Base-by-base conservation (phyloP, 306 rosid genomes). In the Gillenia trifoliata region DNA sequence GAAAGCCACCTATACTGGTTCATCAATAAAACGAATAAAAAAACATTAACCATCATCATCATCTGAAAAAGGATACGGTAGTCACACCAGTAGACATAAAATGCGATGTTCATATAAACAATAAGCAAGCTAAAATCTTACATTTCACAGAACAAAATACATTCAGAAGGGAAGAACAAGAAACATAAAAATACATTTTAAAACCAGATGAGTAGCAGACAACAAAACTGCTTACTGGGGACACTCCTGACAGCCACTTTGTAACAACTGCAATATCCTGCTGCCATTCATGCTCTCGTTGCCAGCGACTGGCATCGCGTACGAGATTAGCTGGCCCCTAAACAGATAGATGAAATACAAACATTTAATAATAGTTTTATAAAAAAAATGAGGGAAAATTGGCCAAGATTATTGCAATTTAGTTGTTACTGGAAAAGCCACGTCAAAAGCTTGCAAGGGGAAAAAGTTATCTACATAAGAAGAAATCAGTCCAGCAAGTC, bases 231-330 rank as follows among this genome's bases (percentile, higher is more conserved):
- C 85, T 75, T 89, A 93, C 99, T 72, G 95, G 96, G 81, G 99
- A 94, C 82, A 90, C 92, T 86, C 97, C 97, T 17, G 97, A 86
- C 43, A 94, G 82, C 99, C 99, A 94, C 86, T 94, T 94, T 19
- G 99, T 94, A 81, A 85, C 99, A 81, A 94, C 99, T 72, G 99
- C 99, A 83, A 94, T 92, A 85, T 94, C 99, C 85, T 94, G 99
- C 76, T 91, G 88, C 99, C 99, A 94, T 85, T 94, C 97, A 79
- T 94, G 95, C 81, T 94, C 99, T 65, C 77, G 96, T 63, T 78
- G 89, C 99, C 99, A 94, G 82, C 85, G 81, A 86, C 89, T 94
- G 64, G 99, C 75, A 85, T 94, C 99, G 68, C 81, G 95, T 49
- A 94, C 96, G 80, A 94, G 87, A 88, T 91, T 92, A 64, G 89